Conservation (phyloP, 1,139 yeast species). For the Starmera stellimalicola region DNA sequence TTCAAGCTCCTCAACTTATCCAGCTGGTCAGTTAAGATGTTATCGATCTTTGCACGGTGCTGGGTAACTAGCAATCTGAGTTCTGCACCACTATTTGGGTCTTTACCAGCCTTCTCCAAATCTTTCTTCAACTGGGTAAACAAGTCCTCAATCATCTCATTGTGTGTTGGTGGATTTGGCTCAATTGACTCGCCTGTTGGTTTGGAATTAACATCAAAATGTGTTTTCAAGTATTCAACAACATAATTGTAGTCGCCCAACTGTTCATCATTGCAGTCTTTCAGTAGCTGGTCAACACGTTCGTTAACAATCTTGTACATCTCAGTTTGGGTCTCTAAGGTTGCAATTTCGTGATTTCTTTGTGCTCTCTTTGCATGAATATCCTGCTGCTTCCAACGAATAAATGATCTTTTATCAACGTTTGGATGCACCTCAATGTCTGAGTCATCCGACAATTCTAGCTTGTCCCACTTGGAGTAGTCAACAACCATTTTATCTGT, state of each 20-base stretch:
- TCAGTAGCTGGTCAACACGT: constrained; percentile 59
- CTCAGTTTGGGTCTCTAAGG: constrained; percentile 59
- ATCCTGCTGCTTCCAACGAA: constrained; percentile 95
- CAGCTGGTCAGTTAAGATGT: constrained; percentile 49
- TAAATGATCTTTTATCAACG: constrained; percentile 88
- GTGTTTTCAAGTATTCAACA: constrained; percentile 32
- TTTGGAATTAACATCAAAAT: constrained; percentile 52
- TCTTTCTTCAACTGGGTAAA: constrained; percentile 61
- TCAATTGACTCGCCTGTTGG: constrained; percentile 44
- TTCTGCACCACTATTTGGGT: constrained; percentile 32
- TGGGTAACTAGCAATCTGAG: constrained; percentile 36
- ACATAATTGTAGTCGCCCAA: constrained; percentile 32
- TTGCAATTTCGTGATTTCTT: constrained; percentile 66
- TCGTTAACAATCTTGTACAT: constrained; percentile 72
- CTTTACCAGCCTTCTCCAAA: constrained; percentile 39
- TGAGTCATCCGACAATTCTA: constrained; percentile 92
- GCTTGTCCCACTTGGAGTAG: constrained; percentile 95
- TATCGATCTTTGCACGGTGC: constrained; percentile 64
- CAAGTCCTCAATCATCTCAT: constrained; percentile 89
- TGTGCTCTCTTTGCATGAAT: constrained; percentile 89
- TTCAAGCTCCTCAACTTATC: constrained; percentile 55
- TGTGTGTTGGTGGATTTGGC: constrained; percentile 67
- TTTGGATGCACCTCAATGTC: constrained; percentile 97
- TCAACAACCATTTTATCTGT: constrained; percentile 56
- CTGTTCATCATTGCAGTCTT: constrained; percentile 30